These are phyloP conservation scores for Rhizomucor miehei DNA, from an alignment of 371 early-diverging fungal genomes.

Conservation along the genomic window DNA sequence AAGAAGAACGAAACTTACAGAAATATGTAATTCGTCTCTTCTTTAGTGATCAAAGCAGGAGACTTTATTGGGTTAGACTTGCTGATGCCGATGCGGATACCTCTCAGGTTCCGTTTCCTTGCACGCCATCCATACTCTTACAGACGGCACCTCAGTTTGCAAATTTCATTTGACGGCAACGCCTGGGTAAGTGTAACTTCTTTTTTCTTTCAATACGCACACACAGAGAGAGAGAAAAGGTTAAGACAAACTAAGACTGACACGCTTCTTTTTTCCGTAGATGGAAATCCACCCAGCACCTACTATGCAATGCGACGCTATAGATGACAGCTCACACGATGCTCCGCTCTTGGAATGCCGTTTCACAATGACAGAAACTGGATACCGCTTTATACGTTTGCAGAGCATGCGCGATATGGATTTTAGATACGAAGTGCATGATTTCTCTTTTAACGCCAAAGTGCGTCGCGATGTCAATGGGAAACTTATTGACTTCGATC, in stretches of 20 bases:
- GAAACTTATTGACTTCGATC: conserved; percentile 28
- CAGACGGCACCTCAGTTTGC: conserved; percentile 20
- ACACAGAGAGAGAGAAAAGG: too few relatives aligned
- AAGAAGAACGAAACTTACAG: conserved; percentile 11
- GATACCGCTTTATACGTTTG: conserved; percentile 48
- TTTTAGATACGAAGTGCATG: conserved; percentile 36
- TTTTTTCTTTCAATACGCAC: too few relatives aligned
- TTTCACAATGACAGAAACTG: conserved; percentile 39
- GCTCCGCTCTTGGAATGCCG: conserved; percentile 28
- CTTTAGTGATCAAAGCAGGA: conserved; percentile 38
- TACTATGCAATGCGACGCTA: conserved; percentile 5
- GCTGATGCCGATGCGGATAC: conserved; percentile 50
- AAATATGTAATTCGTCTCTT: not conserved
- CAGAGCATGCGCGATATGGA: conserved; percentile 33
- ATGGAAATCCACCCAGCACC: conserved; percentile 21
- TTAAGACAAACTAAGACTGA: too few relatives aligned
- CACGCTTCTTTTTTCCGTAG: conserved; percentile 13
- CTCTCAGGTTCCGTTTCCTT: conserved; percentile 41
- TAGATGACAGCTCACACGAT: not conserved
- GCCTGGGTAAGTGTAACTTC: conserved; percentile 33
- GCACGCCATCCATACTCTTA: conserved; percentile 37
- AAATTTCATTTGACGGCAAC: conserved; percentile 45
- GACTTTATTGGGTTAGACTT: conserved; percentile 67
- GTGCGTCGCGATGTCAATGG: conserved; percentile 37
- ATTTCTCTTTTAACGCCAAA: conserved; percentile 43